phyloP scores from a whole-genome alignment of 352 stramenopile species.

The Bremia lactucae region DNA sequence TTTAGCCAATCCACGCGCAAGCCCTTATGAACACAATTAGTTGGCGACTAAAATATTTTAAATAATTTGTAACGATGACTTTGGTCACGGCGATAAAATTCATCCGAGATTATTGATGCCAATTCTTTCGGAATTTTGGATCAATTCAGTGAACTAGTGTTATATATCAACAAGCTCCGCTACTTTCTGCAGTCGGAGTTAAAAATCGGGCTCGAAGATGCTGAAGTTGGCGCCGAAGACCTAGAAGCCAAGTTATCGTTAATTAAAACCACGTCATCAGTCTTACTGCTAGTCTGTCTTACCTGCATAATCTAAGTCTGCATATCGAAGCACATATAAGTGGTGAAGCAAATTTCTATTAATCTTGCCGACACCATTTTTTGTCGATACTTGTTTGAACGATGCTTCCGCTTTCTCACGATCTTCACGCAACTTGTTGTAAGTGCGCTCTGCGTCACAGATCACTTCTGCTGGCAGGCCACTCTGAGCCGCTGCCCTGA shows the following conservation, averaged over 20 bases:
- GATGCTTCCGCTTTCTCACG: constrained; percentile 13
- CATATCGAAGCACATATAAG: constrained; percentile 55
- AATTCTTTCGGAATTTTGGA: too few species aligned
- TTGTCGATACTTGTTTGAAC: constrained; percentile 1
- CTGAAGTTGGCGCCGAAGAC: constrained; percentile 51
- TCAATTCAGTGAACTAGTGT: too few species aligned
- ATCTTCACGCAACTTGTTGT: constrained; percentile 19
- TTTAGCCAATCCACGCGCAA: too few species aligned
- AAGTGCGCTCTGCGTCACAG: constrained; percentile 38
- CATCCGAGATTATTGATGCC: too few species aligned
- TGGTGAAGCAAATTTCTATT: constrained; percentile 61
- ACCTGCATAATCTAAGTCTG: constrained; percentile 50
- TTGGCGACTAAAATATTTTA: constrained; percentile 44
- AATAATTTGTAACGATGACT: constrained; percentile 24
- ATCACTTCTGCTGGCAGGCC: constrained; percentile 58
- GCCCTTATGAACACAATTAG: too few species aligned
- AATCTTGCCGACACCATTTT: constrained; percentile 7
- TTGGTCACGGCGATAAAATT: too few species aligned
- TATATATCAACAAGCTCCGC: too few species aligned
- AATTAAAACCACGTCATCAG: not conserved
- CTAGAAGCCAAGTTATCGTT: constrained; percentile 14
- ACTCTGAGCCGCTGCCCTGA: constrained; percentile 65
- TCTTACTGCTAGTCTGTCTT: not conserved
- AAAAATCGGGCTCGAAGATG: constrained; percentile 52
- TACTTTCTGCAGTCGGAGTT: constrained; percentile 6